Evolutionary conservation across 2,329 filamentous ascomycete species (phyloP), one percentile per base, ranked within the genome.

Genomic region (Neopestalotiopsis sp.): DNA sequence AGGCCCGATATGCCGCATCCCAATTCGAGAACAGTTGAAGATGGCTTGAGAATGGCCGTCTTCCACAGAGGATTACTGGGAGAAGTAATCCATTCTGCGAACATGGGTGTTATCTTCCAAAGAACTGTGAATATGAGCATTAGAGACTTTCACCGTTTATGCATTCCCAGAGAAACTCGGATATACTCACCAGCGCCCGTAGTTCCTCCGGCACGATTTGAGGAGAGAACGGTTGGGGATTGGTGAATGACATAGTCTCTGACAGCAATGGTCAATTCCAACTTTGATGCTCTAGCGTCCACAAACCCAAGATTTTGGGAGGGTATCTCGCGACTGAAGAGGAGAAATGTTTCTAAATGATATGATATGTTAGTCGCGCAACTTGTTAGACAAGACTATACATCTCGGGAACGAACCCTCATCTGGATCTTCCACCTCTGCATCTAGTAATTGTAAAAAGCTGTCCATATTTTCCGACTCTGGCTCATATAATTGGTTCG

Each of bases 1-100:
- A 98, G 85, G 20, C 92, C 94, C 0, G 94, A 93, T 67, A 97
- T 92, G 67, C 96, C 96, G 78, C 94, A 94, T 58, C 96, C 96
- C 5, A 99, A 88, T 77, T 98, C 96, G 67, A 97, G 84, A 24
- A 95, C 84, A 5, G 83, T 83, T 5, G 92, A 90, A 1, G 82
- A 74, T 0, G 83, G 70, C 30, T 83, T 79, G 7, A 95, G 83
- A 65, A 91, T 75, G 61, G 81, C 81, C 68, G 81, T 74, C 49
- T 81, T 78, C 81, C 91, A 90, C 62, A 98, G 85, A 0, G 89
- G 79, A 78, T 94, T 94, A 38, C 80, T 76, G 1, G 86, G 79
- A 3, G 86, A 85, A 42, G 90, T 85, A 61, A 98, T 86, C 94
- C 94, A 98, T 72, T 89, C 84, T 28, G 95, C 93, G 76, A 98